Evolutionary conservation across 2,329 filamentous ascomycete species (phyloP), one percentile per base, ranked within the genome.

Genomic region (Pseudogymnoascus sp.): DNA sequence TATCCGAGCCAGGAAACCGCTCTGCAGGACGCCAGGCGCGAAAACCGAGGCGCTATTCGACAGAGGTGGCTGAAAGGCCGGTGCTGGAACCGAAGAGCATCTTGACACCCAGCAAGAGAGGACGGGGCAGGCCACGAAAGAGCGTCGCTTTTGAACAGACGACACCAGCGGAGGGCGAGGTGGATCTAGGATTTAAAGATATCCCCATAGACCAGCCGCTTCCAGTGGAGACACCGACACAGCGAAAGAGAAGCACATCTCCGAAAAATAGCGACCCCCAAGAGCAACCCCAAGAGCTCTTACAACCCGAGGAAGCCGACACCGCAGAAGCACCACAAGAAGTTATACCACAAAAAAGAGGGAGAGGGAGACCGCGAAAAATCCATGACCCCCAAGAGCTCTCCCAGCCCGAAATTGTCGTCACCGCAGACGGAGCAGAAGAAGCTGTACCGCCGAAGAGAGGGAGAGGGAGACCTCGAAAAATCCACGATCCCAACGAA

Each of bases 91-190:
- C 81, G 8, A 85, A 82, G 69, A 78, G 84, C 6, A 87, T 87
- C 63, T 70, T 86, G 44, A 81, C 82, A 2, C 84, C 85, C 3
- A 77, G 76, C 16, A 83, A 81, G 71, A 79, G 77, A 64, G 74
- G 70, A 46, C 66, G 64, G 7, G 72, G 71, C 40, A 73, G 77
- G 69, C 67, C 75, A 60, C 77, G 73, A 12, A 87, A 87, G 72
- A 86, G 74, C 66, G 84, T 87, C 12, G 80, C 78, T 0, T 87
- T 87, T 68, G 76, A 79, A 14, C 67, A 18, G 18, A 18, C 68
- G 23, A 69, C 16, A 18, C 53, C 69, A 37, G 67, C 67, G 8
- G 66, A 72, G 25, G 75, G 76, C 10, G 81, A 84, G 53, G 72
- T 83, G 0, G 69, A 72, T 53, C 40, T 72, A 23, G 81, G 78